These are phyloP conservation scores for Pseudogymnoascus sp. DNA, from an alignment of 2,329 filamentous ascomycete genomes.

Conservation along the genomic window DNA sequence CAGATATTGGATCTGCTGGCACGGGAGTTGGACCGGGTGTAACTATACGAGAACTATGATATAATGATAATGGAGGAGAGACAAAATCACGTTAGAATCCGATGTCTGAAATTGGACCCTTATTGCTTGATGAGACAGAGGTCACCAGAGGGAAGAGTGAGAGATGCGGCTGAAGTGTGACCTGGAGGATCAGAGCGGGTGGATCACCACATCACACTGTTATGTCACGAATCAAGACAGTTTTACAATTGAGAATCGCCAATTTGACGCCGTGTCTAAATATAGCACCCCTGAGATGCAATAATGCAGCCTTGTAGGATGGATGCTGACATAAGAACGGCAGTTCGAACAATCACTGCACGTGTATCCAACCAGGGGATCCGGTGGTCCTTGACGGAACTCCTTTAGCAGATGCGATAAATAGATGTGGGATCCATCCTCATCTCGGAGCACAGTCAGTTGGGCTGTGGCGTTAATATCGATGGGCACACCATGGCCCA, in stretches of 20 bases:
- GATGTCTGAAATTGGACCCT: background rate
- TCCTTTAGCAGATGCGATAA: background rate
- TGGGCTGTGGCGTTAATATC: constrained; percentile 8
- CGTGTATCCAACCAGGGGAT: constrained; percentile 7
- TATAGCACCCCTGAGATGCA: background rate
- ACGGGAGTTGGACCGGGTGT: background rate
- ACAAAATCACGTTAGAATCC: background rate
- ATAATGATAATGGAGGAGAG: background rate
- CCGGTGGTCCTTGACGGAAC: background rate
- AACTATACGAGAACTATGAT: background rate
- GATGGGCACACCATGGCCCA: background rate
- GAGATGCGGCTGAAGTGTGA: background rate
- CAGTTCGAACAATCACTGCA: constrained; percentile 2
- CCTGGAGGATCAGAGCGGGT: background rate
- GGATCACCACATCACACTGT: background rate
- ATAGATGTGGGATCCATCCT: constrained; percentile 6
- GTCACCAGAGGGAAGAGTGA: background rate
- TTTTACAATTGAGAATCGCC: background rate
- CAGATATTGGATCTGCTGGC: background rate
- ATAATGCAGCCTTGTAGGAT: background rate
- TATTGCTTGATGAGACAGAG: background rate
- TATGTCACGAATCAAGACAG: background rate
- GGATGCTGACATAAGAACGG: constrained; percentile 5
- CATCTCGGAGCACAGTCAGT: constrained; percentile 4
- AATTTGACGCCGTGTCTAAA: background rate